Base-by-base conservation (phyloP, 495 filamentous ascomycete genomes). In the Xylaria flabelliformis region DNA sequence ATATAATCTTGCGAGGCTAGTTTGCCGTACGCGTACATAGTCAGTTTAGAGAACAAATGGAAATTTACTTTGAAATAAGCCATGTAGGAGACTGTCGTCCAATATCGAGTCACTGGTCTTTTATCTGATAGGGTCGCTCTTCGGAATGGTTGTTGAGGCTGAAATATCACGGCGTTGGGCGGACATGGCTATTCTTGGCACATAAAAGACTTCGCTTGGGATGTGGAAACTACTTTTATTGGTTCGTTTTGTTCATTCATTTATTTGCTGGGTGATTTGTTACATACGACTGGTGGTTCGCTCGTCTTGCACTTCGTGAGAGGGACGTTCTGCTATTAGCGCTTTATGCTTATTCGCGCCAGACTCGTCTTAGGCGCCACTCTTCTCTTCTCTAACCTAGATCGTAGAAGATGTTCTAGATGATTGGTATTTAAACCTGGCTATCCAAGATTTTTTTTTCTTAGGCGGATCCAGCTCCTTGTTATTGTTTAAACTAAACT, bases 1-100 rank as follows among this genome's bases (percentile, higher is more conserved):
- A 61, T 39, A n/a, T 2, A 32, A 61, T 13, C 39, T 39, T 61
- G 56, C 8, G 15, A 61, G 32, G 15, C 9, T 9, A 4, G 32
- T 61, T 39, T 61, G 56, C 19, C 13, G 19, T 39, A 39, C 58
- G 58, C 58, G 34, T 21, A 21, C n/a, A 59, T 36, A 59, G 55
- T 21, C 21, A 39, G 34, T 7, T 7, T 17, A 34, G n/a, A 39
- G 34, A 61, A 21, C 21, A 21, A 61, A 39, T n/a, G 19, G 39
- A 61, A 0, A 12, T 17, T n/a, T 21, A 61, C 4, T 61, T 39
- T 0, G 4, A 32, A 17, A 29, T 56, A 32, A 0, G 26, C 15
- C 5, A 56, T 56, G 24, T 8, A 56, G 26, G 53, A 56, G 53
- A 29, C 4, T 10, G 24, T 9, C 12, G 51, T 29, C 21, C 9